Conservation (phyloP, 2,329 filamentous ascomycete genomes). For the Tolypocladium cylindrosporum region DNA sequence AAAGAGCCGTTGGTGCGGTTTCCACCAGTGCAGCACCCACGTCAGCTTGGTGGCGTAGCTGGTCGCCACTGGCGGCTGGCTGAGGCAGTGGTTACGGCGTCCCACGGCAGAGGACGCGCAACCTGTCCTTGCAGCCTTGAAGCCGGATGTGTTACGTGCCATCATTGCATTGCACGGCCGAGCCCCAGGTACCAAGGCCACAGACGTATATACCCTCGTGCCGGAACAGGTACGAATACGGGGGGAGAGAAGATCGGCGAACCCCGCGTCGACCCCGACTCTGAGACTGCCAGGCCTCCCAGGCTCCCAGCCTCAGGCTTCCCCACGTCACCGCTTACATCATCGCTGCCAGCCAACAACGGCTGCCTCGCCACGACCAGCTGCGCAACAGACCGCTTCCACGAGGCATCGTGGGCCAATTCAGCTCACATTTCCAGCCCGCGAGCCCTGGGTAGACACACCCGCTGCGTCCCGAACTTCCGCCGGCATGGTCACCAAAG, state of each 20-base stretch:
- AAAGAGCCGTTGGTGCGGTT: no score
- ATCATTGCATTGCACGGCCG: neutral
- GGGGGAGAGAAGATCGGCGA: neutral
- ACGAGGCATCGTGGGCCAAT: neutral
- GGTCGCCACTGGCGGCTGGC: no score
- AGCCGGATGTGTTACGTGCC: neutral
- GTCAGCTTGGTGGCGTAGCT: no score
- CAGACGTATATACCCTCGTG: no score
- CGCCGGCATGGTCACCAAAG: conserved; percentile 3
- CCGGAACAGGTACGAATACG: no score
- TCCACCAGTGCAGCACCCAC: no score
- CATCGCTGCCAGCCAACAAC: neutral
- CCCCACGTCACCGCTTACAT: conserved; percentile 11
- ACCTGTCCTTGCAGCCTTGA: neutral
- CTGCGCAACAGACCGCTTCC: neutral
- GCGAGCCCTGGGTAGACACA: neutral
- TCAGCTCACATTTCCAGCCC: neutral
- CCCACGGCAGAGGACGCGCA: neutral
- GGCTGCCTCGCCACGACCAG: neutral
- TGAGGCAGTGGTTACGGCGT: no score
- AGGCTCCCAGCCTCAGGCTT: neutral
- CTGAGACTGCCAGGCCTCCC: neutral
- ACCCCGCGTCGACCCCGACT: neutral
- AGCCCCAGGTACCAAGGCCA: no score
- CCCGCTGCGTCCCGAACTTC: neutral